Base-by-base conservation (phyloP, 306 rosid species). In the Carpinus fangiana region DNA sequence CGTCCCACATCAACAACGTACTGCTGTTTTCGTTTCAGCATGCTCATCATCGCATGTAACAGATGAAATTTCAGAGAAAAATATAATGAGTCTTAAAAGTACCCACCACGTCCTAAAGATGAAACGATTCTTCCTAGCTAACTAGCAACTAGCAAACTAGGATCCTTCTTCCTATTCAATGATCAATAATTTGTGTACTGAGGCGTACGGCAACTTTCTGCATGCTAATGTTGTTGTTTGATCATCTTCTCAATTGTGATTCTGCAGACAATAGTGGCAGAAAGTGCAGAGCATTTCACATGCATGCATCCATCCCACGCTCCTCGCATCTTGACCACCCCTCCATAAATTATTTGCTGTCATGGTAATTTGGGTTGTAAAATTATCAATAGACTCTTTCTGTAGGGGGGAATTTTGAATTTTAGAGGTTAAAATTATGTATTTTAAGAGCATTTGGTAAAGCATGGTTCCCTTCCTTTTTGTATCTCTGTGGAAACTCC, bases 281-380 rank as follows among this genome's bases (percentile, higher is more conserved):
- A 41, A 76, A 73, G 52, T 8, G 59, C 62, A 65, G 61, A 65
- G 61, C 14, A 77, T 53, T 50, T 82, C 84, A 82, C 86, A 77
- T 64, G 82, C 76, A 61, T 52, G 36, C 60, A 26, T 50, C 74
- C 74, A 26, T 50, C 74, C 59, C 28, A 12, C 10, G 11, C 34
- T 51, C 61, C 31, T 45, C 10, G 36, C 72, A 8, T 47, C 54
- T 14, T 72, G 7, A 20, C 54, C 8, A 2, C 48, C 8, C 0
- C 68, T 70, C 54, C 73, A 3, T 2, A 10, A 47, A 47, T 47
- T 5, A 41, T 41, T 5, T 38, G 43, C 43, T 38, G 41, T 36
- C n/a, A n/a, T n/a, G n/a, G n/a, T 36, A 36, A 36, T 38, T 38
- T 38, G 43, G 6, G 45, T 6, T 0, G 45, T 41, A 5, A 41